Conservation (phyloP, 495 filamentous ascomycete genomes). For the Penicillium cinerascens region DNA sequence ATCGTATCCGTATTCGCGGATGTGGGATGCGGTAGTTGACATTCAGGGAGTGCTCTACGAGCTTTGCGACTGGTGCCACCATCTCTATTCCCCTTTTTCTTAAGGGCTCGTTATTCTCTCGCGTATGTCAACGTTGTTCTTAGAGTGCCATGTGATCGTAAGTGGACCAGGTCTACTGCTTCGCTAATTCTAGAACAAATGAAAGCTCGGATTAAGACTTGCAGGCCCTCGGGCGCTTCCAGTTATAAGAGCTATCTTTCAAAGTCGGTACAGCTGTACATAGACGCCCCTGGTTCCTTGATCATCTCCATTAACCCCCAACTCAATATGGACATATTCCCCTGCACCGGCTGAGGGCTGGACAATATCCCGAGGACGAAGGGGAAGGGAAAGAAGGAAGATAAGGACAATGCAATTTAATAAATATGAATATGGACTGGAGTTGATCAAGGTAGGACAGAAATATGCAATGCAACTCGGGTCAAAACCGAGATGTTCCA, state of each 20-base stretch:
- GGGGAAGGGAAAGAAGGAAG: neutral
- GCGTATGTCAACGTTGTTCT: no score
- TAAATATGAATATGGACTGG: neutral
- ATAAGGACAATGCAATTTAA: neutral
- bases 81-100: neutral
- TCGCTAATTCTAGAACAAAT: no score
- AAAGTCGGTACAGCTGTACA: no score
- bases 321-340: neutral
- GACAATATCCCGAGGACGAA: slow-evolving; percentile 2
- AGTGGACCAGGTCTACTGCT: no score
- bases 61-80: neutral
- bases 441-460: neutral
- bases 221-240: no score
- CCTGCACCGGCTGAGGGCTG: neutral
- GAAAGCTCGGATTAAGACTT: no score
- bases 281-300: neutral
- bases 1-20: neutral
- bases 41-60: neutral
- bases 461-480: neutral
- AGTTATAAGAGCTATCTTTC: neutral
- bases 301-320: neutral
- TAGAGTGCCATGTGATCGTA: no score
- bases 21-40: neutral
- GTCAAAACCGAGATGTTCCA: neutral
- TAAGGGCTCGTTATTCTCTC: neutral